Evolutionary conservation across 768 basidiomycete genomes (phyloP).

Genomic region (Austroboletus eburneus): DNA sequence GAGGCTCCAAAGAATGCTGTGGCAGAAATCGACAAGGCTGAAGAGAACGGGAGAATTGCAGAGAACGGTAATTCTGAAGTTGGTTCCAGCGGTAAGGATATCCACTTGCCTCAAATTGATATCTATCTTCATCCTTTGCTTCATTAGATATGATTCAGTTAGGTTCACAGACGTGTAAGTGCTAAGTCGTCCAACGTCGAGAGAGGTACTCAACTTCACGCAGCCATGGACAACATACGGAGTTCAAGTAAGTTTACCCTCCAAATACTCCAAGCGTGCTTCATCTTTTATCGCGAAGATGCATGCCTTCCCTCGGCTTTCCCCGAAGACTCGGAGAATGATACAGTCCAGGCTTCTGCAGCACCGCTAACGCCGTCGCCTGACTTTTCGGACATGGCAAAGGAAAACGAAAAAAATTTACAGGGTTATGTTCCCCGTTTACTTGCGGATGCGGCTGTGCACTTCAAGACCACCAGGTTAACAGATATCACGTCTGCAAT

Average conservation of each 20-base stretch:
- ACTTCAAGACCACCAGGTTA: slow-evolving; percentile 6
- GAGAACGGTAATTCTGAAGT: too few relatives aligned
- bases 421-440: slow-evolving; percentile 4
- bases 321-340: background rate
- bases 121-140: too few relatives aligned
- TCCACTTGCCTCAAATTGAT: background rate
- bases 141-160: background rate
- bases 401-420: background rate
- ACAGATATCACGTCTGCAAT: slow-evolving; percentile 2
- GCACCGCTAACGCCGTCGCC: background rate
- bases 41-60: too few relatives aligned
- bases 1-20: too few relatives aligned
- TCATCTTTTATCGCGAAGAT: background rate
- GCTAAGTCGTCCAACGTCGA: background rate
- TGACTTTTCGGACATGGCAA: slow-evolving; percentile 12
- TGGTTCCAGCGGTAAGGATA: too few relatives aligned
- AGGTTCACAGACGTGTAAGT: background rate
- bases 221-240: slow-evolving; percentile 3
- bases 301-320: background rate
- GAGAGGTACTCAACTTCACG: background rate
- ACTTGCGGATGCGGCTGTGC: background rate
- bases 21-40: too few relatives aligned
- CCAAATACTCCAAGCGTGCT: background rate
- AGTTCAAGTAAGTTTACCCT: background rate
- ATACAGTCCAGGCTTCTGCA: background rate